Evolutionary conservation across 2,329 filamentous ascomycete species (phyloP).

Genomic region (Chaetomiaceae sp.): DNA sequence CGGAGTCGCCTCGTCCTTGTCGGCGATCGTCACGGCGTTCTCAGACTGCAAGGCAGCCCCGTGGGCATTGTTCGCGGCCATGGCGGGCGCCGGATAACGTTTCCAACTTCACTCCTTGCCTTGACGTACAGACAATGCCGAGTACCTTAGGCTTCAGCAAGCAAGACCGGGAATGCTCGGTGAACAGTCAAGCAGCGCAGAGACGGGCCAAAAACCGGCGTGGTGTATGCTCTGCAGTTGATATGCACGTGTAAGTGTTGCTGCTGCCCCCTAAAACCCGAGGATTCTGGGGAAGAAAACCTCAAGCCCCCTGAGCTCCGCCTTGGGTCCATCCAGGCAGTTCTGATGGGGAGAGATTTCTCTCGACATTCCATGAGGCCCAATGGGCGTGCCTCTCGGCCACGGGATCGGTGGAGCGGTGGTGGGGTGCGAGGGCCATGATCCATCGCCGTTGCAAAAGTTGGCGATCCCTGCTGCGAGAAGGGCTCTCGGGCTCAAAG

Average conservation of each 20-base stretch:
- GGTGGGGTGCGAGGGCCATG: slow-evolving; percentile 6
- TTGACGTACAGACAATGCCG: not conserved
- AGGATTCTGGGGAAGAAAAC: slow-evolving; percentile 4
- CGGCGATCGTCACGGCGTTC: not conserved
- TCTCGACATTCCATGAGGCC: slow-evolving; percentile 4
- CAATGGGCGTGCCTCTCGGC: slow-evolving; percentile 6
- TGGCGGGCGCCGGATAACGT: too few relatives aligned
- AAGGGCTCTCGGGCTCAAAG: too few relatives aligned
- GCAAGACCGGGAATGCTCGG: not conserved
- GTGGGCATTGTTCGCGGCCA: slow-evolving; percentile 11
- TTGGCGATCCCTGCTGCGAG: slow-evolving; percentile 7
- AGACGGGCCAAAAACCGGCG: too few relatives aligned
- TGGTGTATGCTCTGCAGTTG: too few relatives aligned
- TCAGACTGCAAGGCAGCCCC: slow-evolving; percentile 4
- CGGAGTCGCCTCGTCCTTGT: slow-evolving; percentile 16
- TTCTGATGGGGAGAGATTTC: not conserved
- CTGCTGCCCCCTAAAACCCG: not conserved
- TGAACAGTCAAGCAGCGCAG: not conserved
- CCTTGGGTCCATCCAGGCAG: not conserved
- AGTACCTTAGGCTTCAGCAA: not conserved
- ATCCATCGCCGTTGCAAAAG: not conserved
- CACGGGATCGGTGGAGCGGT: not conserved
- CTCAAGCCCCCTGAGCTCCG: not conserved
- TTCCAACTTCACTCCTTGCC: not conserved
- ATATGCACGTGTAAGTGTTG: too few relatives aligned